A percentile compares a stretch with the other conserved stretches of the same genome.
These are phyloP conservation scores for Citrus trifoliata DNA, from an alignment of 345 rosid species.

Conservation along the genomic window DNA sequence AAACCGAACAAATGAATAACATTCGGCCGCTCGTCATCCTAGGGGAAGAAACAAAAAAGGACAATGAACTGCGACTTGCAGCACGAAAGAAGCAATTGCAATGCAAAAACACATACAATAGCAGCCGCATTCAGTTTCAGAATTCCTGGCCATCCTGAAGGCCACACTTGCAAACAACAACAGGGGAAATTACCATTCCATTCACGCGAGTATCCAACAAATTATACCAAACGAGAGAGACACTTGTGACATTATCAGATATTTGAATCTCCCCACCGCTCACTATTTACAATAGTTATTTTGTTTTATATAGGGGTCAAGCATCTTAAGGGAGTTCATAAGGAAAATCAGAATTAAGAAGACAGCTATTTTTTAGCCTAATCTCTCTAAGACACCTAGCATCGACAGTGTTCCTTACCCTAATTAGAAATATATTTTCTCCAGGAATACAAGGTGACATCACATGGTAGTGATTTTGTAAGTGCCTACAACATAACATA, in stretches of 20 bases:
- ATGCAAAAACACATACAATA: neutral
- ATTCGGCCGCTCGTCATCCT: neutral
- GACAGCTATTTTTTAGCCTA: constrained; percentile 18
- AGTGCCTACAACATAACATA: neutral
- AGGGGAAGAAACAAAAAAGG: neutral
- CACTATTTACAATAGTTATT: constrained; percentile 2
- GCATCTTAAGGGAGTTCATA: constrained; percentile 5
- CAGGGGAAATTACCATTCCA: no score
- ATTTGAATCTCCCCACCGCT: neutral
- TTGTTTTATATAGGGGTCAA: neutral
- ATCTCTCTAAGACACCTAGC: constrained; percentile 27
- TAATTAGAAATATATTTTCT: constrained; percentile 17
- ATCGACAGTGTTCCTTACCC: constrained; percentile 22
- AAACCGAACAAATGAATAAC: neutral
- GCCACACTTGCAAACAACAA: no score
- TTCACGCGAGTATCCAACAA: no score
- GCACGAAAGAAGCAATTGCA: neutral
- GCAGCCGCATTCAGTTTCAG: neutral
- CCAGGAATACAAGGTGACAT: constrained; percentile 14
- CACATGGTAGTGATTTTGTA: neutral
- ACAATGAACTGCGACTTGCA: neutral
- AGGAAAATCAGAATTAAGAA: constrained; percentile 10
- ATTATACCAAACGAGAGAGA: no score
- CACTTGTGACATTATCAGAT: neutral
- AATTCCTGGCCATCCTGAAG: no score